Evolutionary conservation across 108 stramenopile species (phyloP).

Genomic region (Cyclotella sp.): DNA sequence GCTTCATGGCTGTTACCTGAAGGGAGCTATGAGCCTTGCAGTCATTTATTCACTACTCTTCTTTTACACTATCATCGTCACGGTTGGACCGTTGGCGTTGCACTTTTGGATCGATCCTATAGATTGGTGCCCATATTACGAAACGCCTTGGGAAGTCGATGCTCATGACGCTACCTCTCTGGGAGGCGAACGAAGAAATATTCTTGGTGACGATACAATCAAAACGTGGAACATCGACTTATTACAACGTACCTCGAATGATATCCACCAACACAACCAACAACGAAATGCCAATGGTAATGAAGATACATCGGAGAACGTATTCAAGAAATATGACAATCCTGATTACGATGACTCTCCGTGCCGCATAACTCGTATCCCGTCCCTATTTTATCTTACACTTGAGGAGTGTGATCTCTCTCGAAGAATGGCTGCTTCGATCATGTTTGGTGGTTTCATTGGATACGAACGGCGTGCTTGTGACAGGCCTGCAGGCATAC

Average conservation of each 20-base stretch:
- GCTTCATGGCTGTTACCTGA: too few species aligned
- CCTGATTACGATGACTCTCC: conserved; percentile 57
- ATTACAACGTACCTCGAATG: conserved; percentile 15
- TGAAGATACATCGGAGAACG: conserved; percentile 8
- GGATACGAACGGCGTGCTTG: conserved; percentile 86
- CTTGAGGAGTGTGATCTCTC: conserved; percentile 73
- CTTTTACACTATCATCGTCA: conserved; percentile 21
- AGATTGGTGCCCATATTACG: conserved; percentile 31
- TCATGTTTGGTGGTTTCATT: conserved; percentile 71
- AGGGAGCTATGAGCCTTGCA: conserved; percentile 17
- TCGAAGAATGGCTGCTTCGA: conserved; percentile 60
- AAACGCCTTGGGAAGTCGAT: conserved; percentile 6
- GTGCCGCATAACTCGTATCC: conserved; percentile 54
- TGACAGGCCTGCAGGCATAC: conserved; percentile 91
- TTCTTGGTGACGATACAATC: background rate
- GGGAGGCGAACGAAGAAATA: too few species aligned
- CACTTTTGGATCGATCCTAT: conserved; percentile 22
- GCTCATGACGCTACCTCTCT: background rate
- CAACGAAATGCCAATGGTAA: background rate
- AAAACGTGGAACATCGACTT: background rate
- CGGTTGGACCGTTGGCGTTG: conserved; percentile 18
- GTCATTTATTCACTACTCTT: conserved; percentile 15
- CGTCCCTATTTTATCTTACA: conserved; percentile 60
- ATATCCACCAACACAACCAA: background rate
- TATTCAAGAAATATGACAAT: conserved; percentile 50